Base-by-base conservation (phyloP, 257 asterid species). In the Petunia axillaris region DNA sequence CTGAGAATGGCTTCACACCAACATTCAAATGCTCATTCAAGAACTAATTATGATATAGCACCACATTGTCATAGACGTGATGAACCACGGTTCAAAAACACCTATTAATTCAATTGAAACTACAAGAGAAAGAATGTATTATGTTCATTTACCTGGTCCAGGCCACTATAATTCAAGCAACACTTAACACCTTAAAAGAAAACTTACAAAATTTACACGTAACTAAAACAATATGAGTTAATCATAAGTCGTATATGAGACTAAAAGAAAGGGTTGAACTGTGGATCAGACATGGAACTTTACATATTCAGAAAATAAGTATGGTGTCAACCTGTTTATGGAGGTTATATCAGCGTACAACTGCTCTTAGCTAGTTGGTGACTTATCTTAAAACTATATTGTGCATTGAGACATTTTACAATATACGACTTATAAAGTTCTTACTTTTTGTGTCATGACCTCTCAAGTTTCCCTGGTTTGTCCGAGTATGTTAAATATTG, bases 401-500 rank as follows among this genome's bases (percentile, higher is more conserved):
- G 77, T 16, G 58, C 71, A 77, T 8, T 70, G 35, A 39, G 70
- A 73, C 62, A 11, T 37, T 62, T 35, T 53, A 11, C 44, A 4
- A 38, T 46, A 37, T 62, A 55, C 67, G 0, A 66, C 40, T 78
- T 79, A 59, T 65, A 54, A 39, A 8, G 11, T 63, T 38, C 70
- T 80, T 25, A 66, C 79, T 76, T 80, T 85, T 82, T 91, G 25
- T n/a, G 97, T 84, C 99, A 93, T 92, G 44, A 95, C 85, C 90
- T 90, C 90, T 55, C 92, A 84, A 60, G 98, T 96, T 81, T 93
- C 97, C 83, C 98, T 91, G 54, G 98, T 87, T 82, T 90, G 90
- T 75, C 99, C 98, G 43, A 95, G 89, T 44, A 95, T 86, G 76
- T 92, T 95, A 58, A 90, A 91, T 64, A 95, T 93, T 8, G 97